Evolutionary conservation across 768 basidiomycete species (phyloP), one percentile per base, ranked within the genome.

Genomic region (Gymnopilus dilepis): DNA sequence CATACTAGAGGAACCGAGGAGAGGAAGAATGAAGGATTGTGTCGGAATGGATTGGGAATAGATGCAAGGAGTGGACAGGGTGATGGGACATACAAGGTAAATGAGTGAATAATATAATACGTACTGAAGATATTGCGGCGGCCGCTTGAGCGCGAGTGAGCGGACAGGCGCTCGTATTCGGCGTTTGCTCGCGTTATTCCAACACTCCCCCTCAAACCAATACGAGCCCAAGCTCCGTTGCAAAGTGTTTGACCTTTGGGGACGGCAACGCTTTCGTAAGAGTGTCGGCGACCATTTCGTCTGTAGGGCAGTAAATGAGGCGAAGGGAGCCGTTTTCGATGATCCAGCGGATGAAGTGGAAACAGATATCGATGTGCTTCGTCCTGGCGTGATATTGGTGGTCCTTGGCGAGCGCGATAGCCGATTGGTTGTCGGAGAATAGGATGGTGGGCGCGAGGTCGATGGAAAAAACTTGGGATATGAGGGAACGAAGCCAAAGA

Each of bases 221-320:
- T n/a, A 43, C 41, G 30, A 73, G 62, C 24, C 70, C 66, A 70
- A 34, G 12, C 12, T 34, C 33, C 6, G 33, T 12, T 12, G 33
- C 33, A 34, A 34, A 34, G 33, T 34, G 67, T 41, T 72, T 72
- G 48, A 67, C 69, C 47, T 74, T 74, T 2, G 65, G 55, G 7
- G 58, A 66, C 5, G 69, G 68, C 4, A 75, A 63, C 0, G 70
- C 66, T 43, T 75, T 75, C 0, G 68, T 75, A 24, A 75, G 55
- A 6, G 58, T 54, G 31, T 74, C 70, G 0, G 70, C 68, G 5
- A 63, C 43, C 68, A 67, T 71, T 38, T 72, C 65, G 17, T 69
- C 53, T 4, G 72, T 75, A 6, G 68, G 68, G 56, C 70, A 72
- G 41, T 70, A 73, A 13, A 70, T 47, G 4, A 73, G 56, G 6